These are phyloP conservation scores for Cymodocea nodosa DNA, from an alignment of 116 monocot genomes.

Conservation along the genomic window DNA sequence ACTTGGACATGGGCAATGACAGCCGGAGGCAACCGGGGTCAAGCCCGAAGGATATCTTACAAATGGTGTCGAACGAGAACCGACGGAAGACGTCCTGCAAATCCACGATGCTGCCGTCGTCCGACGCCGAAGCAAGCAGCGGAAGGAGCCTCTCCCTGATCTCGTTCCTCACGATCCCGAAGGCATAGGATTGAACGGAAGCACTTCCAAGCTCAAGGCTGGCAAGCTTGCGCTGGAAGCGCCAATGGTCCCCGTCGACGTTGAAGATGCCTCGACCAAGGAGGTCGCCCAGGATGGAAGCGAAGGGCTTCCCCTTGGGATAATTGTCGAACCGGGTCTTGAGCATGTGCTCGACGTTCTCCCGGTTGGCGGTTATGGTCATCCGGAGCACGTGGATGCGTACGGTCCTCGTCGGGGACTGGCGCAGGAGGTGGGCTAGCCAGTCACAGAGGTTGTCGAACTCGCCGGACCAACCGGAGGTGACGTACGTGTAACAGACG, in stretches of 20 bases:
- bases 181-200: slow-evolving; percentile 44
- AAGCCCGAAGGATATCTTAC: slow-evolving; percentile 72
- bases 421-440: slow-evolving; percentile 56
- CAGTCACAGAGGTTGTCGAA: slow-evolving; percentile 66
- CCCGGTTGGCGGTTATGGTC: slow-evolving; percentile 63
- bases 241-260: slow-evolving; percentile 65
- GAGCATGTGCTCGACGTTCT: slow-evolving; percentile 74
- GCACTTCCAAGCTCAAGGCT: slow-evolving; percentile 51
- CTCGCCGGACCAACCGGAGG: slow-evolving; percentile 27
- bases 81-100: slow-evolving; percentile 65
- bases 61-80: slow-evolving; percentile 69
- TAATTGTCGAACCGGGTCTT: slow-evolving; percentile 53
- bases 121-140: slow-evolving; percentile 20
- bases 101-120: slow-evolving; percentile 9
- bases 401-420: slow-evolving; percentile 57
- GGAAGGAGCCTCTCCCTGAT: slow-evolving; percentile 32
- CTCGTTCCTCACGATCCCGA: slow-evolving; percentile 33
- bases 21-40: slow-evolving; percentile 60
- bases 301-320: slow-evolving; percentile 71
- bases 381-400: slow-evolving; percentile 62
- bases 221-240: slow-evolving; percentile 72
- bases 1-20: slow-evolving; percentile 45
- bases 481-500: slow-evolving; percentile 34
- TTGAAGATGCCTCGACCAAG: slow-evolving; percentile 80
- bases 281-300: slow-evolving; percentile 73